Base-by-base conservation (phyloP, 1,284 basidiomycete species). In the Heterobasidion irregulare region DNA sequence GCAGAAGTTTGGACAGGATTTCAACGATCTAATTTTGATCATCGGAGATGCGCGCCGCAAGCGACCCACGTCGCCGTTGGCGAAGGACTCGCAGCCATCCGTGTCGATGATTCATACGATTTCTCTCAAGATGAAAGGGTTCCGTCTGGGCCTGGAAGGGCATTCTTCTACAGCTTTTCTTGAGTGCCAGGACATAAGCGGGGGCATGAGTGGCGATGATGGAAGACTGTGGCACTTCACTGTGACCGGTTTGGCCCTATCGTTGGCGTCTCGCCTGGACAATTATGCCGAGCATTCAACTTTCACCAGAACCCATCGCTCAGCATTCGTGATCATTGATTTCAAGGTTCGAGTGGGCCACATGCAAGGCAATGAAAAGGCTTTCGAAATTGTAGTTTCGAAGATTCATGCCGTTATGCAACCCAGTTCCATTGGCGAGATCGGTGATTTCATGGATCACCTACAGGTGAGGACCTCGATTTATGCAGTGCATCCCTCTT, bases 401-500 rank as follows among this genome's bases (percentile, higher is more conserved):
- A 89, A 88, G 66, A 83, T 92, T 6, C 92, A 96, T 65, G 92
- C 93, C 0, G 89, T 95, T 49, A 86, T 95, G 86, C 92, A 94
- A 67, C 86, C 94, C 15, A 90, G 89, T 57, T 94, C 94, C 0
- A 84, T 96, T 52, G 86, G 87, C 36, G 90, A 94, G 65, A 72
- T 96, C 10, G 89, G 87, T 13, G 94, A 96, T 66, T 89, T 94
- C 56, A 70, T 94, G 50, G 89, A 93, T 64, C 81, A 93, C 61
- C 71, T 91, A 52, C 87, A 89, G 77, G 89, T 86, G 71, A 62
- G 63, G 55, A 26, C 34, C 43, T 41, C 53, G 13, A 34, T 10
- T 34, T n/a, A 33, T 9, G 8, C 13, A 32, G 34, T 32, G 15
- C 9, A 50, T 12, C 13, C 52, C 49, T 46, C 47, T 45, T 7